A percentile compares a stretch with the other conserved stretches of the same genome.
Evolutionary conservation across 2,329 filamentous ascomycete genomes (phyloP).

Genomic region (Ophiocordyceps camponoti-saundersi): DNA sequence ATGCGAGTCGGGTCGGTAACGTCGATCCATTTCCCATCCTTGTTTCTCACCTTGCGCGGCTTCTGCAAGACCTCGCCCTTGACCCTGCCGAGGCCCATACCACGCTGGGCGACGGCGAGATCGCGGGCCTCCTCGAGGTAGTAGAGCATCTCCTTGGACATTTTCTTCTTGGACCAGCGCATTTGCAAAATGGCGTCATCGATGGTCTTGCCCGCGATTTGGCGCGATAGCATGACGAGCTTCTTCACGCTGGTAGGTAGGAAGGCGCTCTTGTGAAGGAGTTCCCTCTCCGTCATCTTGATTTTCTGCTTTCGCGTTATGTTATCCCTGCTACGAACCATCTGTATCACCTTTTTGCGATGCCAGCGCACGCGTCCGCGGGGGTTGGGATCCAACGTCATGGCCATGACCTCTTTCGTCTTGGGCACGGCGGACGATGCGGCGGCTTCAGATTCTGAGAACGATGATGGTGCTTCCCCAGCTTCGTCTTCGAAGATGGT

Average conservation of each 20-base stretch:
- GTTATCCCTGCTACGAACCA: conserved; percentile 42
- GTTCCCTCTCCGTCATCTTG: conserved; percentile 41
- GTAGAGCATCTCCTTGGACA: conserved; percentile 60
- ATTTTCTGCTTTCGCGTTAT: conserved; percentile 47
- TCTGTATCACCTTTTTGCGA: conserved; percentile 66
- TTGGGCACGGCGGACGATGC: conserved; percentile 5
- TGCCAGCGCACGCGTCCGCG: conserved; percentile 57
- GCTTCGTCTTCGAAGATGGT: conserved; percentile 48
- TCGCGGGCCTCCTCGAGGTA: conserved; percentile 72
- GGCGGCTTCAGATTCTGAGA: conserved; percentile 1
- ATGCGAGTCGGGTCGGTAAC: conserved; percentile 63
- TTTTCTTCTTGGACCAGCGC: conserved; percentile 89
- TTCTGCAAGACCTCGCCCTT: conserved; percentile 21
- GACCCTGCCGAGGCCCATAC: conserved; percentile 58
- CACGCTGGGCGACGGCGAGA: conserved; percentile 58
- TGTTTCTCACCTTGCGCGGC: conserved; percentile 44
- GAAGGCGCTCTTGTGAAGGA: conserved; percentile 44
- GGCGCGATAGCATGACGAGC: conserved; percentile 65
- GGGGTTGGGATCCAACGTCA: conserved; percentile 60
- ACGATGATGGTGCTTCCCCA: conserved; percentile 16
- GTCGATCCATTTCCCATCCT: conserved; percentile 55
- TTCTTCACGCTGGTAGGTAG: conserved; percentile 88
- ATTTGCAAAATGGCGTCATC: conserved; percentile 91
- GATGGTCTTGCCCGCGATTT: conserved; percentile 85
- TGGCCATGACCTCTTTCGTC: conserved; percentile 35